Percentiles rank a stretch among this genome's conserved stretches.
These are phyloP conservation scores for Fraxinus floribunda DNA, from an alignment of 305 asterid species.

Conservation along the genomic window DNA sequence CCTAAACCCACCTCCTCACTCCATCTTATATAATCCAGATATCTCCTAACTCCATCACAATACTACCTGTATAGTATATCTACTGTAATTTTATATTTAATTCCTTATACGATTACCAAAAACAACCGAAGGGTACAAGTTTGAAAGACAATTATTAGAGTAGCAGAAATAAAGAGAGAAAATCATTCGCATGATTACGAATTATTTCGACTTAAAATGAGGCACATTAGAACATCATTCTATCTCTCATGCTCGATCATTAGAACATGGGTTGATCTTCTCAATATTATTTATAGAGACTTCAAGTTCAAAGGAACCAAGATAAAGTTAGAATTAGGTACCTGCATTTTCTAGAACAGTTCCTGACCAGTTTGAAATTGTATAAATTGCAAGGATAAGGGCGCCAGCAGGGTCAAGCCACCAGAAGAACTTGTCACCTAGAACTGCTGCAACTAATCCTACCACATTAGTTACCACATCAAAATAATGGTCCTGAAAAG, in stretches of 20 bases:
- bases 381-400: conserved; percentile 64
- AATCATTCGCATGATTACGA: not conserved
- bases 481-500: conserved; percentile 69
- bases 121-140: not conserved
- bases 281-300: not conserved
- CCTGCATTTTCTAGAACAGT: conserved; percentile 85
- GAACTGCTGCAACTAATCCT: conserved; percentile 70
- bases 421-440: conserved; percentile 69
- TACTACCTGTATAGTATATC: not conserved
- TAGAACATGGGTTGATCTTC: not conserved
- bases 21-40: not conserved
- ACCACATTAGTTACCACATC: conserved; percentile 74
- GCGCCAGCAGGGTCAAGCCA: conserved; percentile 89
- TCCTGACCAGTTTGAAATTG: conserved; percentile 68
- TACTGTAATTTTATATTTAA: not conserved
- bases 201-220: not conserved
- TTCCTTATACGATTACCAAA: not conserved
- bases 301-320: not conserved
- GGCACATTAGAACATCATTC: not conserved
- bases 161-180: not conserved
- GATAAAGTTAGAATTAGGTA: conserved; percentile 11
- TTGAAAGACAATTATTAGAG: not conserved
- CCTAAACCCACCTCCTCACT: not conserved
- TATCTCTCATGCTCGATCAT: not conserved
- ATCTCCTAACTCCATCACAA: not conserved